Conservation (phyloP, 345 rosid species). For the Linum lewisii region DNA sequence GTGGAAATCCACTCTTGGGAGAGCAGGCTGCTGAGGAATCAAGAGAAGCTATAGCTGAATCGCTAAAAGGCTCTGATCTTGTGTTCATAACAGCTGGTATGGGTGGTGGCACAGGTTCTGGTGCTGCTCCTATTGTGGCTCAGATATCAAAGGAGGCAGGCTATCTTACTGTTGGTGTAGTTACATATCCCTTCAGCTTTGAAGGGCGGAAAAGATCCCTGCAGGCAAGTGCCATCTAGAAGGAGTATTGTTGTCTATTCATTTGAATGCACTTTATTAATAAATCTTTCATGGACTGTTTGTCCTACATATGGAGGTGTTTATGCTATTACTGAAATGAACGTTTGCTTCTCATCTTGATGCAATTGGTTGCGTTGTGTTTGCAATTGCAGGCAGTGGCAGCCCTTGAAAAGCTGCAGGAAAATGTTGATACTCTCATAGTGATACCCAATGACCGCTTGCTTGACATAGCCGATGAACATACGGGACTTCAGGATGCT, state of each 20-base stretch:
- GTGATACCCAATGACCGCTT: slow-evolving; percentile 96
- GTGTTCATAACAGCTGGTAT: slow-evolving; percentile 97
- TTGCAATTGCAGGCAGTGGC: slow-evolving; percentile 68
- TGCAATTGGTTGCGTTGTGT: background rate
- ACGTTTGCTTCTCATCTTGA: background rate
- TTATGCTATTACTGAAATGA: too few species aligned
- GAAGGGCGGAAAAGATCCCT: slow-evolving; percentile 94
- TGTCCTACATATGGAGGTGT: too few species aligned
- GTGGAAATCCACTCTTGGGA: slow-evolving; percentile 91
- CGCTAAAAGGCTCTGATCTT: slow-evolving; percentile 97
- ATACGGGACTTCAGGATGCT: slow-evolving; percentile 94
- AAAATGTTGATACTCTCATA: slow-evolving; percentile 90
- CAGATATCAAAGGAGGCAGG: slow-evolving; percentile 89
- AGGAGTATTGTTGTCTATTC: background rate
- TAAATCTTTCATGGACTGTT: too few species aligned
- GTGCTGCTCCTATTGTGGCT: slow-evolving; percentile 99
- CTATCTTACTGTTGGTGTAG: slow-evolving; percentile 94
- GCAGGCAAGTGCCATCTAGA: slow-evolving; percentile 41
- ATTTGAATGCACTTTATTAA: background rate
- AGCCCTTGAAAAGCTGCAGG: slow-evolving; percentile 89
- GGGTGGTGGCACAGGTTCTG: slow-evolving; percentile 99
- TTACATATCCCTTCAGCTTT: slow-evolving; percentile 96
- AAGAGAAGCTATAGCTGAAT: slow-evolving; percentile 71
- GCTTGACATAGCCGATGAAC: slow-evolving; percentile 96
- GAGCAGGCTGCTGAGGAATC: slow-evolving; percentile 99